phyloP scores from a whole-genome alignment of 768 basidiomycete species.

The Amanita molliuscula region DNA sequence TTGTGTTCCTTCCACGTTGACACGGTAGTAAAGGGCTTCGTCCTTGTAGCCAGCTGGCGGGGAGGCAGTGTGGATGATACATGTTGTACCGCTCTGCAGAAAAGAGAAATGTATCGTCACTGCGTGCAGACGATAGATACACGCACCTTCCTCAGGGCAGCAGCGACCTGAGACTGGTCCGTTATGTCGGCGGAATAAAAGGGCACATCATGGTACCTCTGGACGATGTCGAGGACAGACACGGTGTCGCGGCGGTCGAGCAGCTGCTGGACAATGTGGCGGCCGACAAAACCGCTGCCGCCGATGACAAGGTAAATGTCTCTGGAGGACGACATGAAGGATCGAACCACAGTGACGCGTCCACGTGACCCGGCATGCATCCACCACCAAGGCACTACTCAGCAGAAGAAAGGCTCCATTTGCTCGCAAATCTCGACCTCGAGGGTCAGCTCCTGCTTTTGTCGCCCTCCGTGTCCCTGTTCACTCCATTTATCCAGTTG shows the following conservation, averaged over 20 bases:
- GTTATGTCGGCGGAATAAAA: constrained; percentile 91
- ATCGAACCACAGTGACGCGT: constrained; percentile 17
- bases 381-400: constrained; percentile 29
- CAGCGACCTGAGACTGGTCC: constrained; percentile 57
- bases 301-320: constrained; percentile 90
- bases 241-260: constrained; percentile 72
- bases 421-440: constrained; percentile 69
- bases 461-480: not conserved
- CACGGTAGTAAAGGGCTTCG: constrained; percentile 73
- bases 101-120: constrained; percentile 6
- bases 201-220: constrained; percentile 76
- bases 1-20: constrained; percentile 89
- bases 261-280: constrained; percentile 84
- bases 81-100: constrained; percentile 66
- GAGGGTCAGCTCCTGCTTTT: constrained; percentile 42
- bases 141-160: constrained; percentile 65
- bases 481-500: constrained; percentile 31
- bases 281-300: constrained; percentile 85
- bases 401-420: constrained; percentile 64
- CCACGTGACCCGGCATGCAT: constrained; percentile 32
- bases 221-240: constrained; percentile 85
- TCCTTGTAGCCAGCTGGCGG: constrained; percentile 56
- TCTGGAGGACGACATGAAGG: constrained; percentile 19
- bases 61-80: constrained; percentile 94
- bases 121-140: not conserved